Evolutionary conservation across 345 rosid species (phyloP), one percentile per base, ranked within the genome.

Genomic region (Camelina laxa): DNA sequence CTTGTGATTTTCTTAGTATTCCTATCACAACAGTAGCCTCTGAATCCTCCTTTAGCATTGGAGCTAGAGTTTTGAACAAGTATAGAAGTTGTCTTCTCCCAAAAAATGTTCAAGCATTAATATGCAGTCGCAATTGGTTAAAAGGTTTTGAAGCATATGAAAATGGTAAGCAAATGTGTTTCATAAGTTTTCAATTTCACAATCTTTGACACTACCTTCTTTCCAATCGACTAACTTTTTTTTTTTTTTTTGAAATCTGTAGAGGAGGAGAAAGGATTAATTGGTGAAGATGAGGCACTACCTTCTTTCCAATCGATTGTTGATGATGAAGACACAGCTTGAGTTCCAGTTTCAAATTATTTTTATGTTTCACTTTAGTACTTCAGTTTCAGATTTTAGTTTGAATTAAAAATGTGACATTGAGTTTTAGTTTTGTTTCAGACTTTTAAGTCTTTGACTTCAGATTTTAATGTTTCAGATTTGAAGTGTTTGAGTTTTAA

Each of bases 1-100:
- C 38, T 62, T 62, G 36, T 22, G 67, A 62, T 4, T 0, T 62
- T 1, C 53, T 42, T 1, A 61, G 50, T 14, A 61, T 61, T 9
- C 33, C 12, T 3, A 39, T 61, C 2, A 38, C 33, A 19, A 61
- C 0, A 3, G 30, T 61, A 27, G 48, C 50, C 9, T 20, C 12
- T 39, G 31, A 61, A 20, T 61, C 50, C 1, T 61, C 33, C 21
- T 61, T 61, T 39, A 61, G 50, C 17, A 61, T 61, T 61, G 31
- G 49, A 10, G 0, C 31, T 39, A 5, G 31, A 41, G 17, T 39
- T 39, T 39, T 61, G 11, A 27, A 3, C 36, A 55, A 55, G 11
- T 55, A 27, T 27, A 27, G 60, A 55, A 55, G 20, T 0, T 7
- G 11, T 11, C 42, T 41, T 4, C 48, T 42, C 1, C 48, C 16